These are phyloP conservation scores for Escallonia rubra DNA, from an alignment of 129 eudicot species.

Conservation along the genomic window DNA sequence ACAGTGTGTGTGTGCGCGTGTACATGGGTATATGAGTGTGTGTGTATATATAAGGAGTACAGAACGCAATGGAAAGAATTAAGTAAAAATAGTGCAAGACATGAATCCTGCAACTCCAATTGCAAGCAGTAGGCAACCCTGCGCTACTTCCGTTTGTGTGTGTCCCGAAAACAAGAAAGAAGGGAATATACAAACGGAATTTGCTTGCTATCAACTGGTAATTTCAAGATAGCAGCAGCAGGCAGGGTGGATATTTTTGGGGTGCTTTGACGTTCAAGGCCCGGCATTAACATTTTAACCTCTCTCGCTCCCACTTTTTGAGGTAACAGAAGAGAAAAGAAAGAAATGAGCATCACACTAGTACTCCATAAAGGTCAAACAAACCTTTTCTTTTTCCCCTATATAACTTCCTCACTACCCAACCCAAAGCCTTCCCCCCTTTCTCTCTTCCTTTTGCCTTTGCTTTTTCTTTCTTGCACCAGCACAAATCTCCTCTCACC, in stretches of 20 bases:
- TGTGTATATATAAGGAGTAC: no score
- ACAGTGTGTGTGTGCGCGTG: no score
- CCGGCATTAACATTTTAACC: constrained; percentile 34
- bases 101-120: no score
- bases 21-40: no score
- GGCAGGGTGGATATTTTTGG: constrained; percentile 7
- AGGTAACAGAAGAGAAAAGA: constrained; percentile 4
- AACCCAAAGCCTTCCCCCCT: constrained; percentile 32
- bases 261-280: constrained; percentile 68
- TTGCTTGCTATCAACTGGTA: neutral
- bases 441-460: constrained; percentile 19
- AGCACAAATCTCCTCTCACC: constrained; percentile 27
- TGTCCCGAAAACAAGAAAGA: no score
- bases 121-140: no score
- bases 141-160: no score
- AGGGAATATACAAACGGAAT: no score
- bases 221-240: neutral
- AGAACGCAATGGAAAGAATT: no score
- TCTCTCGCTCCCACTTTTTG: constrained; percentile 12
- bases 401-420: constrained; percentile 43
- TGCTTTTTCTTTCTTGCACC: constrained; percentile 27
- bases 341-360: neutral
- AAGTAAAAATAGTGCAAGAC: no score
- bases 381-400: constrained; percentile 30
- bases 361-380: constrained; percentile 19